Conservation (phyloP, 768 basidiomycete genomes). For the Pisolithus microcarpus region DNA sequence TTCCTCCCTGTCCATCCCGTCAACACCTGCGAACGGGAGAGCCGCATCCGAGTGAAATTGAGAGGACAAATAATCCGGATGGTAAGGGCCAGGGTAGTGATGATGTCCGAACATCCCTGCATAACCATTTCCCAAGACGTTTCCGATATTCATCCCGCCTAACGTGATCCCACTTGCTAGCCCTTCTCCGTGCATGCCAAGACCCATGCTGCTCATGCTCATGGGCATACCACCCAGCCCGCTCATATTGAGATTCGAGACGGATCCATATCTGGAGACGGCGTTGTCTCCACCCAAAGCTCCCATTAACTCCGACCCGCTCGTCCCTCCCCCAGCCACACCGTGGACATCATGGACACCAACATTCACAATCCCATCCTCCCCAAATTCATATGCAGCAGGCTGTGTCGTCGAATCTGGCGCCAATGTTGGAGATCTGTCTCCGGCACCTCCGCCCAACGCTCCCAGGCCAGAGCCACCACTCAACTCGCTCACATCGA, state of each 20-base stretch:
- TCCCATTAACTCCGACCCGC: constrained; percentile 48
- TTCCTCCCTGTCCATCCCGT: constrained; percentile 39
- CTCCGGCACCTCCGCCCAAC: too few species aligned
- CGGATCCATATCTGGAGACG: too few species aligned
- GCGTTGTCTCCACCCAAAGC: constrained; percentile 29
- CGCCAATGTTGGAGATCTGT: constrained; percentile 55
- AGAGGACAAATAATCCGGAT: constrained; percentile 63
- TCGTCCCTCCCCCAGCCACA: not conserved
- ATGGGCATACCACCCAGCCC: too few species aligned
- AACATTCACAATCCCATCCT: constrained; percentile 25
- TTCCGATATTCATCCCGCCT: too few species aligned
- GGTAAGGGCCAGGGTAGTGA: constrained; percentile 65
- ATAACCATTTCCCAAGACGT: constrained; percentile 10
- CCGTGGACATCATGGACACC: too few species aligned
- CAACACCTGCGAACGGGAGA: constrained; percentile 46
- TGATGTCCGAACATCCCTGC: constrained; percentile 28
- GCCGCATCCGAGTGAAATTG: constrained; percentile 42
- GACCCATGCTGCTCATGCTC: too few species aligned
- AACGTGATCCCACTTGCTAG: too few species aligned
- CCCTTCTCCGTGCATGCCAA: too few species aligned
- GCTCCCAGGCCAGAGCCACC: too few species aligned
- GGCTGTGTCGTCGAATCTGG: constrained; percentile 64
- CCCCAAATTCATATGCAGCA: constrained; percentile 38
- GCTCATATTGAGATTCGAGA: too few species aligned
- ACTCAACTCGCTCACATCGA: too few species aligned